Percentiles rank a stretch among this genome's conserved stretches.
Evolutionary conservation across 2,329 filamentous ascomycete species (phyloP).

Genomic region (Scytalidium lignicola): DNA sequence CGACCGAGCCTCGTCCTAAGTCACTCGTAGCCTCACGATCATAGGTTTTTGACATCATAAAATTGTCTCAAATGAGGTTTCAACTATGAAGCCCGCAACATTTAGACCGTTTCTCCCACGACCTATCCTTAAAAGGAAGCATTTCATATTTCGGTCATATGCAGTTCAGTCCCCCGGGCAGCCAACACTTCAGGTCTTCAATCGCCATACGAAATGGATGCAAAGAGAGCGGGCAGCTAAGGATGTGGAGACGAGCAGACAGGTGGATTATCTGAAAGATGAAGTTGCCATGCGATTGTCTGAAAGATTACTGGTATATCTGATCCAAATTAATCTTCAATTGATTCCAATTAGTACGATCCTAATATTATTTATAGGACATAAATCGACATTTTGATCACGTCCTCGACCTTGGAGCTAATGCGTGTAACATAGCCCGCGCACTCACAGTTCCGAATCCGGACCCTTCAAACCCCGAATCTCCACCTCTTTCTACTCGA

Average conservation of each 20-base stretch:
- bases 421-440: conserved; percentile 89
- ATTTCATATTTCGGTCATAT: conserved; percentile 49
- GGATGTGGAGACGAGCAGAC: conserved; percentile 64
- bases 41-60: neutral
- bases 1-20: neutral
- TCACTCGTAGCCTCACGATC: neutral
- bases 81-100: conserved; percentile 20
- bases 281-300: conserved; percentile 81
- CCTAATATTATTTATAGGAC: conserved; percentile 51
- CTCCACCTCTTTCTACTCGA: conserved; percentile 62
- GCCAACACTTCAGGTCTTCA: conserved; percentile 86
- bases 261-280: conserved; percentile 89
- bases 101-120: conserved; percentile 18
- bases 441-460: conserved; percentile 69
- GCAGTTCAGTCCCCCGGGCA: conserved; percentile 73
- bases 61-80: neutral
- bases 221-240: conserved; percentile 83
- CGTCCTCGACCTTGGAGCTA: conserved; percentile 89
- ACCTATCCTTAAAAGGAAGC: conserved; percentile 11
- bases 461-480: conserved; percentile 49
- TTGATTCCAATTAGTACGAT: conserved; percentile 1
- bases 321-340: conserved; percentile 2
- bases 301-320: conserved; percentile 72
- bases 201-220: conserved; percentile 77
- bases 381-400: conserved; percentile 83